These are phyloP conservation scores for Rhodosporidiobolus odoratus DNA, from an alignment of 768 basidiomycete genomes.

Conservation along the genomic window DNA sequence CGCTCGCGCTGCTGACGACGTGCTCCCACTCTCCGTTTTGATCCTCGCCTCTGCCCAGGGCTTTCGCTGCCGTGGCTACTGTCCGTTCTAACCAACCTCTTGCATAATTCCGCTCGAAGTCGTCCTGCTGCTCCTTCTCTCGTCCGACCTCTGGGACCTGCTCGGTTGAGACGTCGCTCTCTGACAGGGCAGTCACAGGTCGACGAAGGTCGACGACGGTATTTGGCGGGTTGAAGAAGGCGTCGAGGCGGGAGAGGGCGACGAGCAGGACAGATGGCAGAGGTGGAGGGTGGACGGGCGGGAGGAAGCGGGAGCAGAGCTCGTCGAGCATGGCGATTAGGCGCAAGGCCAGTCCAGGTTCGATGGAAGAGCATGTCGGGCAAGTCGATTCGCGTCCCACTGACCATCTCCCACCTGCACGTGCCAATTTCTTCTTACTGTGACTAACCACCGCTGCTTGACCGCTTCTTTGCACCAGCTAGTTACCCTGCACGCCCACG, in stretches of 20 bases:
- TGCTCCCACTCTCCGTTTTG: slow-evolving; percentile 4
- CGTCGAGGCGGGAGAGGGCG: neutral
- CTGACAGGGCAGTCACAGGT: neutral
- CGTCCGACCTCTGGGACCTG: slow-evolving; percentile 35
- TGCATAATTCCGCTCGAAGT: slow-evolving; percentile 62
- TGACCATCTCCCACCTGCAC: too few relatives aligned
- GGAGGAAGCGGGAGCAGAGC: neutral
- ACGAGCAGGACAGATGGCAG: neutral
- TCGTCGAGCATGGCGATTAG: neutral
- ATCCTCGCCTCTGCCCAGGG: neutral
- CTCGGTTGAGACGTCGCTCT: neutral
- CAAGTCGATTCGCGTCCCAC: too few relatives aligned
- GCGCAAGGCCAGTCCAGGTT: too few relatives aligned
- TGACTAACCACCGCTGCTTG: too few relatives aligned
- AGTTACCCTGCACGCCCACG: too few relatives aligned
- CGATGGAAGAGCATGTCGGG: too few relatives aligned
- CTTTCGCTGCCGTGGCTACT: slow-evolving; percentile 47
- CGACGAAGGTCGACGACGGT: slow-evolving; percentile 12
- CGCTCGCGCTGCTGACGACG: slow-evolving; percentile 51
- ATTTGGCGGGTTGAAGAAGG: neutral
- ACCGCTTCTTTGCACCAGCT: too few relatives aligned
- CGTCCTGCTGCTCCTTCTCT: slow-evolving; percentile 49
- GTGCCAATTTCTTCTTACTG: too few relatives aligned
- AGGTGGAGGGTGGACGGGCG: neutral
- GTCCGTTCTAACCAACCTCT: slow-evolving; percentile 71